A percentile compares a stretch with the other conserved stretches of the same genome.
Conservation (phyloP, 2,329 filamentous ascomycete genomes). For the Monilinia vaccinii-corymbosi region DNA sequence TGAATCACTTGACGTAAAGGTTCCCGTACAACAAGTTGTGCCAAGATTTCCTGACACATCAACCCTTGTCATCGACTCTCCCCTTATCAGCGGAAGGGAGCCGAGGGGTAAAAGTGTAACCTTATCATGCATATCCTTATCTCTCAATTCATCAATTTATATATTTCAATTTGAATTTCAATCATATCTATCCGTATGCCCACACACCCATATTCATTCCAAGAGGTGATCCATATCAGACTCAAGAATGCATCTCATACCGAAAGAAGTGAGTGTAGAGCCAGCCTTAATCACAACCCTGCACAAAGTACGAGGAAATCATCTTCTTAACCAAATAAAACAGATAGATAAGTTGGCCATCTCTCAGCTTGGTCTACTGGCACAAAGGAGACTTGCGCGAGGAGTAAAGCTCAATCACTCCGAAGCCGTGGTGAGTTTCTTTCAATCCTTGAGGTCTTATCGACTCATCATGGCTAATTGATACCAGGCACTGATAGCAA, state of each 20-base stretch:
- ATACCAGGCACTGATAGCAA: conserved; percentile 66
- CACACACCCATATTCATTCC: not conserved
- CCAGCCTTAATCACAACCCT: not conserved
- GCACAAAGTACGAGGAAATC: not conserved
- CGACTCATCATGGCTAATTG: conserved; percentile 8
- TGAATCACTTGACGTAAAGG: no score
- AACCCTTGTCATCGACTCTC: not conserved
- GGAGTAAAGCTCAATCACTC: conserved; percentile 84
- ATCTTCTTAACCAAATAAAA: not conserved
- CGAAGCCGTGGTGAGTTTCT: conserved; percentile 61
- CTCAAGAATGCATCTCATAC: conserved; percentile 38
- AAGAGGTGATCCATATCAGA: not conserved
- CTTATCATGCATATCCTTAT: not conserved
- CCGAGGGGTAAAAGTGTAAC: not conserved
- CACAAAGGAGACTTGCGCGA: conserved; percentile 78
- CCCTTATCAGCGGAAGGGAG: not conserved
- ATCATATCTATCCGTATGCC: not conserved
- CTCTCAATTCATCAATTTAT: no score
- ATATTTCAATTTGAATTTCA: no score
- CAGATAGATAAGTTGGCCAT: conserved; percentile 95
- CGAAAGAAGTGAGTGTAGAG: conserved; percentile 36
- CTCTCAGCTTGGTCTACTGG: conserved; percentile 77
- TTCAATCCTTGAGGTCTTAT: conserved; percentile 12
- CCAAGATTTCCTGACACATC: not conserved
- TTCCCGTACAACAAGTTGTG: no score